A percentile compares a stretch with the other conserved stretches of the same genome.
These are phyloP conservation scores for Kazachstania sp. DNA, from an alignment of 1,139 yeast genomes.

Conservation along the genomic window DNA sequence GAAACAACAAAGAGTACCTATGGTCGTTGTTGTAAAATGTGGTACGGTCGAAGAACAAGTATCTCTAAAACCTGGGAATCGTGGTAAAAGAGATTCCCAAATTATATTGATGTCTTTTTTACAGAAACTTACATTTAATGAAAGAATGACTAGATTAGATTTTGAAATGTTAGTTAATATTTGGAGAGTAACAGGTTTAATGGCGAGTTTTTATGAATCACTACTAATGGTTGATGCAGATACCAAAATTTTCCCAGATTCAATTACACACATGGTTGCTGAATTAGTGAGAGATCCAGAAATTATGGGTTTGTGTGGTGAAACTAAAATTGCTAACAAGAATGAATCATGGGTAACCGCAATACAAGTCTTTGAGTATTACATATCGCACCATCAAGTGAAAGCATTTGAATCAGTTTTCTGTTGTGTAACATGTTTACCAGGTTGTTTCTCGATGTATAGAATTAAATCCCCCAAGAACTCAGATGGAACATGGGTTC, in stretches of 20 bases:
- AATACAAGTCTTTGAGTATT: conserved; percentile 93
- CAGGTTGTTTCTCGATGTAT: conserved; percentile 96
- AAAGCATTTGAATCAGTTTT: conserved; percentile 94
- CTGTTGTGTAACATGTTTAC: conserved; percentile 95
- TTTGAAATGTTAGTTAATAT: conserved; percentile 70
- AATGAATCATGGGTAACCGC: conserved; percentile 84
- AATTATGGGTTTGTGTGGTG: conserved; percentile 96
- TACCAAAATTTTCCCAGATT: conserved; percentile 84
- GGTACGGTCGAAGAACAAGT: conserved; percentile 80
- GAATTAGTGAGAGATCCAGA: conserved; percentile 86
- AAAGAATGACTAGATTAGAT: conserved; percentile 93
- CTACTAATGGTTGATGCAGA: conserved; percentile 97
- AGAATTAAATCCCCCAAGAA: conserved; percentile 93
- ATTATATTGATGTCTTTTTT: conserved; percentile 87
- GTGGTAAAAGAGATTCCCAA: conserved; percentile 98
- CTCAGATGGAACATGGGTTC: conserved; percentile 88
- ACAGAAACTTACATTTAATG: conserved; percentile 87
- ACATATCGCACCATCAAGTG: conserved; percentile 91
- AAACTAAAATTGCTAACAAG: conserved; percentile 89
- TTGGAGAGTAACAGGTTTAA: conserved; percentile 81
- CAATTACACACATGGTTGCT: conserved; percentile 86
- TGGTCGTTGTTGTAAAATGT: conserved; percentile 76
- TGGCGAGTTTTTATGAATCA: conserved; percentile 79
- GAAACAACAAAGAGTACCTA: conserved; percentile 84
- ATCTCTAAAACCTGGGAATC: conserved; percentile 88